A percentile compares a stretch with the other conserved stretches of the same genome.
These are phyloP conservation scores for Gossypium anomalum DNA, from an alignment of 345 rosid genomes.

Conservation along the genomic window DNA sequence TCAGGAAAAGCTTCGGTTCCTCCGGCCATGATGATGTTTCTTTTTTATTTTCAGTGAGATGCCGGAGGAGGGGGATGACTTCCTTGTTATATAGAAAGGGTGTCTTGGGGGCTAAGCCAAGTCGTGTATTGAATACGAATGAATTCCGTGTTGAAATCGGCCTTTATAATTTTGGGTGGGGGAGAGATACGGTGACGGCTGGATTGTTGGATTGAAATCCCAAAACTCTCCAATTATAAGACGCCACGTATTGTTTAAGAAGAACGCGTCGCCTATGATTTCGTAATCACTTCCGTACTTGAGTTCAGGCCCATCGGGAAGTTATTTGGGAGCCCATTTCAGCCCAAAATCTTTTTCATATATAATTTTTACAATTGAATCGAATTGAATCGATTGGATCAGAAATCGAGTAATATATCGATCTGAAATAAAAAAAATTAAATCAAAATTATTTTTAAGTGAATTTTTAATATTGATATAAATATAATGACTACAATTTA, in stretches of 20 bases:
- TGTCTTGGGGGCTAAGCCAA: conserved; percentile 50
- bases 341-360: background rate
- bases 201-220: background rate
- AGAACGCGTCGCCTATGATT: background rate
- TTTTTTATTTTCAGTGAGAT: background rate
- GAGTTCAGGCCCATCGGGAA: background rate
- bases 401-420: fast-evolving
- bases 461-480: no score
- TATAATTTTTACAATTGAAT: no score
- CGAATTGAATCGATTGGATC: no score
- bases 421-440: no score
- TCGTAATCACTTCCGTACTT: background rate
- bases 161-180: background rate
- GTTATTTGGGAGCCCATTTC: background rate
- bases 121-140: background rate
- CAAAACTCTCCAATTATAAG: background rate
- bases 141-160: background rate
- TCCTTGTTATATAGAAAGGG: conserved; percentile 12
- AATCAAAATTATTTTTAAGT: no score
- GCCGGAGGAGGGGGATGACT: background rate
- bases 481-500: no score
- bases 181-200: background rate
- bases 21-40: conserved; percentile 36
- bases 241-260: background rate
- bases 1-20: conserved; percentile 93